Conservation (phyloP, 2,329 filamentous ascomycete species). For the Aspergillus alliaceus region DNA sequence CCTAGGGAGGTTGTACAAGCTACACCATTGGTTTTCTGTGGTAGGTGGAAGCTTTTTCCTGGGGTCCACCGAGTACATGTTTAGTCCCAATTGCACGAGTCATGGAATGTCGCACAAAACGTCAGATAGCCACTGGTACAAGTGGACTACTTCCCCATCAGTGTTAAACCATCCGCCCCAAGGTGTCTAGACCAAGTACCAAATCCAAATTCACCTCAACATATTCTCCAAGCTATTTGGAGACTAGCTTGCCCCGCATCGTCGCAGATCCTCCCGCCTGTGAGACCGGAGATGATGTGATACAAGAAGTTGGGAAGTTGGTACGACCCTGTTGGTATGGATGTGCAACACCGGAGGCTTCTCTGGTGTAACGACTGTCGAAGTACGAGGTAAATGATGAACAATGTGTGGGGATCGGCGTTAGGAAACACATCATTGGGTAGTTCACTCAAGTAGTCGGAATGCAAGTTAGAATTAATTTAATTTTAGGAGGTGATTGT, state of each 20-base stretch:
- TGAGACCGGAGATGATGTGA: background rate
- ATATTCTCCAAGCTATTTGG: background rate
- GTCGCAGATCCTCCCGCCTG: constrained; percentile 1
- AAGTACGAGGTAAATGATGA: too few relatives aligned
- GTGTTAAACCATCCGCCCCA: background rate
- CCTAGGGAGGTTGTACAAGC: background rate
- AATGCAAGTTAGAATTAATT: too few relatives aligned
- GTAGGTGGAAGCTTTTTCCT: constrained; percentile 1
- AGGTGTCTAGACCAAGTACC: background rate
- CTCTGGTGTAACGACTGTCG: background rate
- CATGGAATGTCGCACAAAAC: background rate
- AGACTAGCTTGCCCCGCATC: background rate
- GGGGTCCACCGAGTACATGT: background rate
- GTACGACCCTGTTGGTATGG: constrained; percentile 1
- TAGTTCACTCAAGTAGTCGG: too few relatives aligned
- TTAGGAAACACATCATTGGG: too few relatives aligned
- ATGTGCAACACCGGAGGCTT: constrained; percentile 1
- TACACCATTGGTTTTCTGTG: background rate
- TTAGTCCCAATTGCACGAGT: background rate
- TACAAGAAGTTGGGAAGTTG: background rate
- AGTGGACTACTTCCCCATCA: background rate
- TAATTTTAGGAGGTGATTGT: too few relatives aligned
- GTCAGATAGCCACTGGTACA: background rate
- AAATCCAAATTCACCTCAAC: background rate
- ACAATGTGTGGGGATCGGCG: too few relatives aligned